These are phyloP conservation scores for Ambrosiella cleistominuta DNA, from an alignment of 2,329 filamentous ascomycete genomes.

Conservation along the genomic window DNA sequence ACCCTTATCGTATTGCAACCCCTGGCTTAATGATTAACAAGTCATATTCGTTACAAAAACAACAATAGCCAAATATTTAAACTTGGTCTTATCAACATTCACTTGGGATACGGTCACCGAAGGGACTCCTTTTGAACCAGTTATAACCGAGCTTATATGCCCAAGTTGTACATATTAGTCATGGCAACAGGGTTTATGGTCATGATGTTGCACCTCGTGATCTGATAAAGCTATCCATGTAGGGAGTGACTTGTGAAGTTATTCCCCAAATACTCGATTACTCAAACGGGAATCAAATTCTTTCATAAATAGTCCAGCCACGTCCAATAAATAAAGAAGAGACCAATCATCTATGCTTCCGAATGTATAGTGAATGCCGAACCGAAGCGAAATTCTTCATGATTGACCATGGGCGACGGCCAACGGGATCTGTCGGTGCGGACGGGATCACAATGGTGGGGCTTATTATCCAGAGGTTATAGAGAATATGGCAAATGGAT, in stretches of 20 bases:
- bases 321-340: neutral
- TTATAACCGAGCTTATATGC: neutral
- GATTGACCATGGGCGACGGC: neutral
- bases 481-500: neutral
- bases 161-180: neutral
- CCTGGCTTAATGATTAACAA: no score
- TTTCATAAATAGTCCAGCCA: neutral
- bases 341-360: neutral
- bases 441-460: neutral
- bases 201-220: neutral
- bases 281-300: neutral
- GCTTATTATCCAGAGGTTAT: neutral
- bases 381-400: neutral
- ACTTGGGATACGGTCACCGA: no score
- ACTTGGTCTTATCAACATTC: no score
- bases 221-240: neutral
- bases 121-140: no score
- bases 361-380: neutral
- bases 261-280: neutral
- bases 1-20: no score
- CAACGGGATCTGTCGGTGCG: neutral
- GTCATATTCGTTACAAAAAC: no score
- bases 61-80: no score
- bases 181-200: neutral
- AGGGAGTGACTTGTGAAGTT: neutral